Evolutionary conservation across 192 early-diverging fungal species (phyloP).

Genomic region (Backusella parvicylindrica): DNA sequence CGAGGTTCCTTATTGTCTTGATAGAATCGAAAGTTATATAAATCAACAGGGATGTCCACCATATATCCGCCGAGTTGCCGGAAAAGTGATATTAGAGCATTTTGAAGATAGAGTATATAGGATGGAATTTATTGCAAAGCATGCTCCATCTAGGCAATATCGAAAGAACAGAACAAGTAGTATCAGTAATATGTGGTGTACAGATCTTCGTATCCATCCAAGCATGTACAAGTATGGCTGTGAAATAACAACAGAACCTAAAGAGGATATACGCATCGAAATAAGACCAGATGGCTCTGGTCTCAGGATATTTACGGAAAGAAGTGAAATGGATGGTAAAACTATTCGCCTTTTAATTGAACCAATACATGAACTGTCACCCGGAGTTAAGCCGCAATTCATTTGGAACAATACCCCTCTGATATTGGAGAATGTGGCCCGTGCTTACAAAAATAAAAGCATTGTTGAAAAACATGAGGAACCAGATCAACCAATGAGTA

Average conservation of each 20-base stretch:
- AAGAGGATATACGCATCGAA: constrained; percentile 34
- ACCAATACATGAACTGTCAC: neutral
- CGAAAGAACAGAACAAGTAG: constrained; percentile 1
- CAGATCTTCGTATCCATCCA: constrained; percentile 38
- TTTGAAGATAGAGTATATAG: constrained; percentile 38
- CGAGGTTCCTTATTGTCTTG: constrained; percentile 36
- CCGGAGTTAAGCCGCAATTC: neutral
- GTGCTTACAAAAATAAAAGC: neutral
- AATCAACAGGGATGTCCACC: constrained; percentile 43
- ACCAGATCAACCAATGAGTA: neutral
- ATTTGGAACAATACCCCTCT: constrained; percentile 3
- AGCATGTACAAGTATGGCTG: constrained; percentile 43
- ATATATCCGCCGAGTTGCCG: constrained; percentile 41
- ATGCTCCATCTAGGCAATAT: constrained; percentile 21
- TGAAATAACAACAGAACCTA: constrained; percentile 33
- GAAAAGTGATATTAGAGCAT: constrained; percentile 33
- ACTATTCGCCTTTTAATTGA: constrained; percentile 14
- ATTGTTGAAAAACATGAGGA: neutral
- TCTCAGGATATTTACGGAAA: constrained; percentile 38
- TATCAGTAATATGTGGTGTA: constrained; percentile 23
- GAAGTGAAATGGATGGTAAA: constrained; percentile 17
- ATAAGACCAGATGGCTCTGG: constrained; percentile 38
- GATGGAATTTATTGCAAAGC: constrained; percentile 32
- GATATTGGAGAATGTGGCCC: neutral
- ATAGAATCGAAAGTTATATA: constrained; percentile 37